Conservation (phyloP, 495 filamentous ascomycete genomes). For the Terfezia claveryi region DNA sequence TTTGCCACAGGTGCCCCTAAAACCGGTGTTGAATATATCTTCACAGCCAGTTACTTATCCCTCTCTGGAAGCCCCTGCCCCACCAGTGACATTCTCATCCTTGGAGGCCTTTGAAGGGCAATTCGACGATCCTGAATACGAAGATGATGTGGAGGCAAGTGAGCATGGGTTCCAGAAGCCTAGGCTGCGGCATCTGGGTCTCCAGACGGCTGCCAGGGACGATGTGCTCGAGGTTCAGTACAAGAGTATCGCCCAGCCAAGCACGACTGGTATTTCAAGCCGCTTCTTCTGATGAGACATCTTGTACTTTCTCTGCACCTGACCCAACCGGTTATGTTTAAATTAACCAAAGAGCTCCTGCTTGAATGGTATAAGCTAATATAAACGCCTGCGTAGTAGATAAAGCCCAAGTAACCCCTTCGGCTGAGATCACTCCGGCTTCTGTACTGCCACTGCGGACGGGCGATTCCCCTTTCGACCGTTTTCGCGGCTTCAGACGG, state of each 20-base stretch:
- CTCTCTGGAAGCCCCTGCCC: not conserved
- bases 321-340: no score
- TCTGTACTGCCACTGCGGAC: not conserved
- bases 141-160: not conserved
- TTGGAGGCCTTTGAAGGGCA: not conserved
- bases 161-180: not conserved
- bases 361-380: no score
- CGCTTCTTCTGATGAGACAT: not conserved
- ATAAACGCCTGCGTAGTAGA: no score
- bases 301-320: no score
- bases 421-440: no score
- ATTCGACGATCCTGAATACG: not conserved
- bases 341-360: no score
- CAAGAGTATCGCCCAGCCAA: not conserved
- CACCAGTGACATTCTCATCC: not conserved
- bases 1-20: not conserved
- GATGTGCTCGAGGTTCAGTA: not conserved
- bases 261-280: not conserved
- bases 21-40: not conserved
- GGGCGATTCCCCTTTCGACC: constrained; percentile 36
- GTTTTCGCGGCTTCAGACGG: constrained; percentile 61
- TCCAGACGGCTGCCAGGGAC: not conserved
- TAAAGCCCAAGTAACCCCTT: no score
- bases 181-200: not conserved
- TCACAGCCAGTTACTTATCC: not conserved